These are phyloP conservation scores for Davidsoniella eucalypti DNA, from an alignment of 2,329 filamentous ascomycete species.

Conservation along the genomic window DNA sequence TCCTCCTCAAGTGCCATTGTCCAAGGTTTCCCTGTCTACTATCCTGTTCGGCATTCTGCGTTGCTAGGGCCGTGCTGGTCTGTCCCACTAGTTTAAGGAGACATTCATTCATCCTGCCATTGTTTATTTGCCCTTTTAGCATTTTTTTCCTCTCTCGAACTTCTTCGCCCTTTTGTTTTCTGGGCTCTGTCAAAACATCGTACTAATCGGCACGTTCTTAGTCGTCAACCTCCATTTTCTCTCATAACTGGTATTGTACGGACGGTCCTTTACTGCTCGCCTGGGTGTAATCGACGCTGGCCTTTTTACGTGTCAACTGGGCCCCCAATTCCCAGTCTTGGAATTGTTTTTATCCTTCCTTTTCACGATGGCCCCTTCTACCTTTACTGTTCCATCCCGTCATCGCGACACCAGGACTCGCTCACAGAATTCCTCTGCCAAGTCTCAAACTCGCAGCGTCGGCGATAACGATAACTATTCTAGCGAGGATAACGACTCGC, in stretches of 20 bases:
- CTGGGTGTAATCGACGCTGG: too few relatives aligned
- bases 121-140: conserved; percentile 5
- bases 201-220: neutral
- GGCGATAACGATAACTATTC: neutral
- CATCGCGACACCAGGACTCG: neutral
- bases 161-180: neutral
- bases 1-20: neutral
- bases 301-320: too few relatives aligned
- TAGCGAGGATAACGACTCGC: conserved; percentile 15
- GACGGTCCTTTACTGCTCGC: too few relatives aligned
- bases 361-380: neutral
- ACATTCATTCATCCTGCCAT: conserved; percentile 1
- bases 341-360: neutral
- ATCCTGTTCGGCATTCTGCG: neutral
- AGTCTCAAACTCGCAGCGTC: neutral
- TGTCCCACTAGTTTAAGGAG: conserved; percentile 3
- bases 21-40: neutral
- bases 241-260: too few relatives aligned
- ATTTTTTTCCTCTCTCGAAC: neutral
- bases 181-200: neutral
- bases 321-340: too few relatives aligned
- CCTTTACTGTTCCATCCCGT: neutral
- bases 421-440: neutral
- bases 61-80: conserved; percentile 3
- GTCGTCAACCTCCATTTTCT: neutral